Percentiles rank a stretch among this genome's conserved stretches.
phyloP scores from a whole-genome alignment of 768 basidiomycete species.

The Psilocybe azurescens region DNA sequence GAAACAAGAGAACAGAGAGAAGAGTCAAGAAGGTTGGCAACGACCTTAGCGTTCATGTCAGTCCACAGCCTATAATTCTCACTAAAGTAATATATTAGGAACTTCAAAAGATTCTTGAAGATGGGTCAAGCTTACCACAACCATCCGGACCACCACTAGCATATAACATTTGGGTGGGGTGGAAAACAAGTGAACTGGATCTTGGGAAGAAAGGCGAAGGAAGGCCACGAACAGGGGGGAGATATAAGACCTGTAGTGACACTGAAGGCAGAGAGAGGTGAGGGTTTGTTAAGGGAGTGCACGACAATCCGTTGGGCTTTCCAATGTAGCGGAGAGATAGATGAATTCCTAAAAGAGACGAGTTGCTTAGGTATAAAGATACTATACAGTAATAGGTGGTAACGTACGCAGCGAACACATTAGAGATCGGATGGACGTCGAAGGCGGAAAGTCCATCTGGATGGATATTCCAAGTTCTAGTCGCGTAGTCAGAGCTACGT shows the following conservation, averaged over 20 bases:
- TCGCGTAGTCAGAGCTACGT: conserved; percentile 63
- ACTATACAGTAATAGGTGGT: not conserved
- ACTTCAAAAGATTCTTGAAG: not conserved
- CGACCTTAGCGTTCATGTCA: conserved; percentile 22
- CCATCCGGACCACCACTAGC: conserved; percentile 79
- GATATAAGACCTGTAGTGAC: conserved; percentile 60
- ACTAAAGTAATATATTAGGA: conserved; percentile 34
- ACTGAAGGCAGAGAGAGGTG: conserved; percentile 48
- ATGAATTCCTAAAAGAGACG: conserved; percentile 52
- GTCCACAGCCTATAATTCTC: conserved; percentile 63
- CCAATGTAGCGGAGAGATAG: conserved; percentile 64
- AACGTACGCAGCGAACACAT: conserved; percentile 86
- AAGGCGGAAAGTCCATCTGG: conserved; percentile 81
- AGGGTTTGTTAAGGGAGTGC: conserved; percentile 53
- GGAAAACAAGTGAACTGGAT: conserved; percentile 73
- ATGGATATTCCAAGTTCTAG: conserved; percentile 68
- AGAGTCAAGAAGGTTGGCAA: not conserved
- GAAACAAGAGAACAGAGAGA: not conserved
- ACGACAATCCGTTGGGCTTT: conserved; percentile 67
- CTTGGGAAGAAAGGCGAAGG: conserved; percentile 67
- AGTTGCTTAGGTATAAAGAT: conserved; percentile 5
- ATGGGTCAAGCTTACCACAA: conserved; percentile 38
- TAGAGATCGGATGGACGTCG: conserved; percentile 83
- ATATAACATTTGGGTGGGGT: conserved; percentile 87
- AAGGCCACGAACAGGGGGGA: conserved; percentile 58